phyloP scores from a whole-genome alignment of 1,284 basidiomycete species.

The Apiotrichum gracile region DNA sequence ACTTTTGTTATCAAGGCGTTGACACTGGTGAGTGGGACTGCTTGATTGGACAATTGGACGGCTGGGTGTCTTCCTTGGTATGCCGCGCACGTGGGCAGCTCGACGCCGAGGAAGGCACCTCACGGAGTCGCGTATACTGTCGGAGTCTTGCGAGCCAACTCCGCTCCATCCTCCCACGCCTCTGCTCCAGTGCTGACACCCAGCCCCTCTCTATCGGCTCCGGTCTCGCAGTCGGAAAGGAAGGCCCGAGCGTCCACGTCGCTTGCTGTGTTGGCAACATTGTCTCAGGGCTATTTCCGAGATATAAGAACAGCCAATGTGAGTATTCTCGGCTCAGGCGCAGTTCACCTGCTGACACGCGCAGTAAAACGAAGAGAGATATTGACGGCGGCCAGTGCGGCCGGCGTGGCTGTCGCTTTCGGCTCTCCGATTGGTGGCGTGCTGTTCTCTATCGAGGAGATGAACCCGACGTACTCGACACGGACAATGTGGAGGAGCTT shows the following conservation, averaged over 20 bases:
- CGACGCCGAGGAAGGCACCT: too few relatives aligned
- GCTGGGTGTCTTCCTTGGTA: too few relatives aligned
- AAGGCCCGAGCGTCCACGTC: constrained; percentile 96
- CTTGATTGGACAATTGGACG: too few relatives aligned
- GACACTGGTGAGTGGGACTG: constrained; percentile 61
- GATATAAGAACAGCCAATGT: constrained; percentile 85
- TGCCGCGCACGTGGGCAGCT: too few relatives aligned
- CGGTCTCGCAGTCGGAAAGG: constrained; percentile 94
- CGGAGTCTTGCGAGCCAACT: too few relatives aligned
- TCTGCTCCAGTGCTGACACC: constrained; percentile 21
- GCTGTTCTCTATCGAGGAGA: constrained; percentile 84
- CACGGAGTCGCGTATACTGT: too few relatives aligned
- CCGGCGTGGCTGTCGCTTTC: constrained; percentile 95
- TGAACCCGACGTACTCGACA: constrained; percentile 94
- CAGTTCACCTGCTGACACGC: background rate
- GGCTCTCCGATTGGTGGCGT: constrained; percentile 97
- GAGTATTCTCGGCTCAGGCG: constrained; percentile 25
- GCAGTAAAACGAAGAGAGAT: constrained; percentile 93
- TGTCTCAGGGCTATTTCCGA: constrained; percentile 72
- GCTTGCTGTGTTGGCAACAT: constrained; percentile 89
- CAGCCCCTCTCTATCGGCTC: constrained; percentile 96
- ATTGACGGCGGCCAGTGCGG: constrained; percentile 89
- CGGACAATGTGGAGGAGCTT: constrained; percentile 98
- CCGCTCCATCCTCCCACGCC: too few relatives aligned
- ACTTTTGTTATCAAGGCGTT: constrained; percentile 89